These are phyloP conservation scores for Sugiyamaella paludigena DNA, from an alignment of 1,139 yeast genomes.

Conservation along the genomic window DNA sequence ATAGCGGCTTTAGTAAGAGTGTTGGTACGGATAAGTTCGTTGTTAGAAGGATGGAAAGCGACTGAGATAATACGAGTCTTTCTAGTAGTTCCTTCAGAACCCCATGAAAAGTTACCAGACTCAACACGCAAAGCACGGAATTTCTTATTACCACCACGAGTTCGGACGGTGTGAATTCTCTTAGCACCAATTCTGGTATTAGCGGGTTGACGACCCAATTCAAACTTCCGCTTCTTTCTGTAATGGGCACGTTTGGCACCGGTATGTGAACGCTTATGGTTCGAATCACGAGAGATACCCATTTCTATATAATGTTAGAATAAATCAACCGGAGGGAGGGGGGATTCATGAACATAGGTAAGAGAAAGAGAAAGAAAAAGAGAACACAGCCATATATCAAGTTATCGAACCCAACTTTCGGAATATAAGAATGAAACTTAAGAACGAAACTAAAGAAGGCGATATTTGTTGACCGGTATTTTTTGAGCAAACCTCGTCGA, in stretches of 20 bases:
- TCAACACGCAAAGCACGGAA: constrained; percentile 99
- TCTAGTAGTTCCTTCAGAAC: constrained; percentile 96
- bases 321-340: no score
- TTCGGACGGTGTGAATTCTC: constrained; percentile 98
- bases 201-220: constrained; percentile 99
- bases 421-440: no score
- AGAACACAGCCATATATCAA: no score
- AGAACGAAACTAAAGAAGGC: no score
- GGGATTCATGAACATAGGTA: no score
- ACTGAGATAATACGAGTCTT: constrained; percentile 99
- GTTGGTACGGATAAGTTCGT: constrained; percentile 99
- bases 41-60: constrained; percentile 99
- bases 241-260: constrained; percentile 99
- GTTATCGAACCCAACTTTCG: no score
- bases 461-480: no score
- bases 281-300: constrained; percentile 99
- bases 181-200: constrained; percentile 98
- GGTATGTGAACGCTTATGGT: constrained; percentile 99
- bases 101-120: constrained; percentile 99
- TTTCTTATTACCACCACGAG: constrained; percentile 99
- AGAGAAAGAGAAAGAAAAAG: no score
- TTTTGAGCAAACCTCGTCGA: no score
- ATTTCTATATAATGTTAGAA: constrained; percentile 38
- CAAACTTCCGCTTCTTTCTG: constrained; percentile 99
- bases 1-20: constrained; percentile 98